Evolutionary conservation across 371 early-diverging fungal genomes (phyloP), one percentile per base, ranked within the genome.

Genomic region (Actinomortierella ambigua): DNA sequence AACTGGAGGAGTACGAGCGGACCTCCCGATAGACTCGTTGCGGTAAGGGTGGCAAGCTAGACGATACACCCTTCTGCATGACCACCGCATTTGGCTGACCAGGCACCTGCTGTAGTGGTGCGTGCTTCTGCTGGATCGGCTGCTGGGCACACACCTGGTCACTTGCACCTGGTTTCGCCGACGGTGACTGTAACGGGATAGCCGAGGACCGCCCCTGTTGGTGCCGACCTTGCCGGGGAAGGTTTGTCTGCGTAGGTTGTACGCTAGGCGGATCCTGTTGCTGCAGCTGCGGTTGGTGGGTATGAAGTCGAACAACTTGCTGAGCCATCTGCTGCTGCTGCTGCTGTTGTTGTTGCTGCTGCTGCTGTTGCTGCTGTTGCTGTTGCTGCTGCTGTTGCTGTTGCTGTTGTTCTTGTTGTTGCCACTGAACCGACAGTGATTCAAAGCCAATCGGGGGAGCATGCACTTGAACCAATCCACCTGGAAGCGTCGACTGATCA

Each of bases 61-160:
- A 34, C 34, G 34, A 34, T 6, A 11, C 4, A 6, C 34, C 34
- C 11, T 34, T 34, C 11, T 34, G 34, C 34, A 11, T 11, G 4
- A 11, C 34, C 34, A 11, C 11, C 4, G 34, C 34, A 34, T 4
- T 4, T 11, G 34, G 11, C 34, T 34, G 34, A 11, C 34, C 11
- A 34, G 11, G 34, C 11, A 11, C 11, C 3, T 41, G 43, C 34
- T 57, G 61, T 29, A 22, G 22, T 9, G 54, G 55, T 43, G 50
- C 54, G 2, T 46, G 50, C 47, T 42, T 50, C 43, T 61, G 68
- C 4, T 41, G 58, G 24, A 42, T 61, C 4, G 43, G 68, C 18
- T 57, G 68, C n/a, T 46, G 23, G 14, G 59, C 60, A 17, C 50
- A 57, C 20, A 53, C 65, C 52, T 58, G 7, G 28, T 54, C 22